Base-by-base conservation (phyloP, 2,329 filamentous ascomycete genomes). In the Ophiostoma angusticollis region DNA sequence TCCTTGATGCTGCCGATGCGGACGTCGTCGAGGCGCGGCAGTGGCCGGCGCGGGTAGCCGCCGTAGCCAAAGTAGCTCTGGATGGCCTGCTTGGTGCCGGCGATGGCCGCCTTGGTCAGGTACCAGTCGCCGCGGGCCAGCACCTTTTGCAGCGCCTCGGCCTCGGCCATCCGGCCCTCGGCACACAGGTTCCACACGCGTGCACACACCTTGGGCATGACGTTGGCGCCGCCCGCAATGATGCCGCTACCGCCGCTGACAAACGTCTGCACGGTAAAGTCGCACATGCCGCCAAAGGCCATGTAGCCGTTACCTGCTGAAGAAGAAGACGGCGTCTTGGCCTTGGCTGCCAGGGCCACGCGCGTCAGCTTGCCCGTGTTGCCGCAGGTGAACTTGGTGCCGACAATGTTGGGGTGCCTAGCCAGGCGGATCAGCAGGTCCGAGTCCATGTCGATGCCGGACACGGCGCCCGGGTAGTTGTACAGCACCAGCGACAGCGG, bases 351-450 rank as follows among this genome's bases (percentile, higher is more conserved):
- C 12, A 71, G 61, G 6, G 84, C 84, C 5, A 93, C 83, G 23
- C 85, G 78, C 11, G 84, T 89, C 48, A 93, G 70, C 63, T 93
- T 93, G 47, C 85, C 85, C 1, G 84, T 91, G 65, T 84, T 91
- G 48, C 83, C 85, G 57, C 84, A 93, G 29, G 85, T 93, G 67
- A 93, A 93, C 60, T 93, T 93, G 40, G 84, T 87, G 46, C 85
- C 85, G 46, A 86, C 65, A 52, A 93, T 84, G 61, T 93, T 93
- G 48, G 78, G 75, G 61, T 93, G 84, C 55, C 77, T 63, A 31
- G 80, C 81, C 27, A 93, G 73, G 55, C 71, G 72, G 63, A 91
- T 84, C 52, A 93, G 72, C 43, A 89, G 70, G 56, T 93, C 85
- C 42, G 81, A 87, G 67, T 91, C 84, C 74, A 93, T 80, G 58